These are phyloP conservation scores for Rhynchosporium graminicola DNA, from an alignment of 2,329 filamentous ascomycete species.

Conservation along the genomic window DNA sequence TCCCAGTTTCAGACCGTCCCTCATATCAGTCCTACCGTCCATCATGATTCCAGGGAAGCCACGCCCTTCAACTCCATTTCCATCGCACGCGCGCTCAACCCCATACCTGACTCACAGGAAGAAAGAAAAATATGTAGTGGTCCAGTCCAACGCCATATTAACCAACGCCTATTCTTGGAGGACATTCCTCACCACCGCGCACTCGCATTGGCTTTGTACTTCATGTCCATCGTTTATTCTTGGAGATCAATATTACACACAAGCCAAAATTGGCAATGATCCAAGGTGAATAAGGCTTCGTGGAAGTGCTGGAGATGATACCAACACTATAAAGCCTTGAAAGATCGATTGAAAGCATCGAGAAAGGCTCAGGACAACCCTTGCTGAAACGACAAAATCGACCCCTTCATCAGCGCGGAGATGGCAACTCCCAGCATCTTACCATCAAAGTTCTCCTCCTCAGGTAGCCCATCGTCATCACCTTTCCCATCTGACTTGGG, in stretches of 20 bases:
- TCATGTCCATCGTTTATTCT: neutral
- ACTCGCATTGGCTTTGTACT: too few species aligned
- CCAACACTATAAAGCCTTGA: neutral
- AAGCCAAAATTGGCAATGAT: neutral
- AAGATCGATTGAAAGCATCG: neutral
- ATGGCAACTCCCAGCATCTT: slow-evolving; percentile 23
- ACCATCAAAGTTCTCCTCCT: slow-evolving; percentile 25
- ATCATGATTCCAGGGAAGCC: too few species aligned
- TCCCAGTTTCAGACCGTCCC: too few species aligned
- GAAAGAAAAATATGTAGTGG: too few species aligned
- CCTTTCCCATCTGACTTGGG: slow-evolving; percentile 11
- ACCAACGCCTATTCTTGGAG: too few species aligned
- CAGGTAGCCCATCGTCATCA: slow-evolving; percentile 12
- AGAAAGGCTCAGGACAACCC: neutral
- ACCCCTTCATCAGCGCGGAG: slow-evolving; percentile 24
- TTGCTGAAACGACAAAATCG: slow-evolving; percentile 22
- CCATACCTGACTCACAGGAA: too few species aligned
- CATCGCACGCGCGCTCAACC: too few species aligned
- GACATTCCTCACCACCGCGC: too few species aligned
- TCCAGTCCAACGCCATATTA: too few species aligned
- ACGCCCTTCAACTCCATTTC: too few species aligned
- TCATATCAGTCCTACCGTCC: too few species aligned
- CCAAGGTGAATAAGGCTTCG: neutral
- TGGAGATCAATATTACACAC: neutral
- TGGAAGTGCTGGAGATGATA: neutral